Percentiles rank a stretch among this genome's conserved stretches.
phyloP scores from a whole-genome alignment of 139 green algal species.

The Auxenochlorella pyrenoidosa region DNA sequence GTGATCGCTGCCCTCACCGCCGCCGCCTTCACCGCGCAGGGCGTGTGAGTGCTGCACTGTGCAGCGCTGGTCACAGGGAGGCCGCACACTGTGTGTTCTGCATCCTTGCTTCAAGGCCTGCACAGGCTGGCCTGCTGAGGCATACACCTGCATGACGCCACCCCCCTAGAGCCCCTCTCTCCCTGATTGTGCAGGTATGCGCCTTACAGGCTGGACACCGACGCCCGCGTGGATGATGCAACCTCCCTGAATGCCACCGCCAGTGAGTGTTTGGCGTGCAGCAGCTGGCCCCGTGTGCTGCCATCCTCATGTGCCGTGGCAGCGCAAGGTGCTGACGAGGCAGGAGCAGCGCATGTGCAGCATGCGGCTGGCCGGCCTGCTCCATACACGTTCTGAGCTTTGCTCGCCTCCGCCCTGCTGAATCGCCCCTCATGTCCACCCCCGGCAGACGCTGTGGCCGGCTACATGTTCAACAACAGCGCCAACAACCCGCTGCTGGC shows the following conservation, averaged over 20 bases:
- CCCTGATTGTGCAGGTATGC: background rate
- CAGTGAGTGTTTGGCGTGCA: background rate
- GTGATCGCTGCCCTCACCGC: conserved; percentile 38
- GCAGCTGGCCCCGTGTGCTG: background rate
- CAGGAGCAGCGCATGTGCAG: background rate
- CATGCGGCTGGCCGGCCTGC: background rate
- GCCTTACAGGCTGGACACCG: conserved; percentile 1
- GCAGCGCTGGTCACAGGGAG: too few relatives aligned
- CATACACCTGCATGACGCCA: too few relatives aligned
- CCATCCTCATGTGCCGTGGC: background rate
- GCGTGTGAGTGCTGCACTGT: background rate
- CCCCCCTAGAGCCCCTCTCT: too few relatives aligned
- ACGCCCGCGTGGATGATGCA: conserved; percentile 2
- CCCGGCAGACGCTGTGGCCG: conserved; percentile 5
- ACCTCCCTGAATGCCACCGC: conserved; percentile 3
- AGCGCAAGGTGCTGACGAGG: background rate
- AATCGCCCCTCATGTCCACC: too few relatives aligned
- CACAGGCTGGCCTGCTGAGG: background rate
- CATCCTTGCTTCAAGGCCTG: too few relatives aligned
- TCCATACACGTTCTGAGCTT: too few relatives aligned
- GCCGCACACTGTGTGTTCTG: too few relatives aligned
- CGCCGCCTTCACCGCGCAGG: conserved; percentile 48
- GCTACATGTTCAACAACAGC: background rate
- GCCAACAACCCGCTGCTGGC: background rate
- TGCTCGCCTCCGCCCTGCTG: too few relatives aligned